Percentiles rank a stretch among this genome's conserved stretches.
Conservation (phyloP, 495 filamentous ascomycete species). For the Articulospora tetracladia region DNA sequence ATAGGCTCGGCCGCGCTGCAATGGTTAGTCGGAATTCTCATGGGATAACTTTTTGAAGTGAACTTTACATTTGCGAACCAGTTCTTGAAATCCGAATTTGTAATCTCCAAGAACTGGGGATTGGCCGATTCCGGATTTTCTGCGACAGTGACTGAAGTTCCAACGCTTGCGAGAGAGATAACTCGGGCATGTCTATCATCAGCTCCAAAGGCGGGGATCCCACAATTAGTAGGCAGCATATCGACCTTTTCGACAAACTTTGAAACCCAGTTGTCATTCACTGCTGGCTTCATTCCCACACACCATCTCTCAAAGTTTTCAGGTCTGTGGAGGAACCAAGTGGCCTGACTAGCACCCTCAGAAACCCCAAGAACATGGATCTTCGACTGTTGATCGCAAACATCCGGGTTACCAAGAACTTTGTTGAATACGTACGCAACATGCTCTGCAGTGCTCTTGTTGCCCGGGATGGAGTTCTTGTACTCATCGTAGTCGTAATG, state of each 20-base stretch:
- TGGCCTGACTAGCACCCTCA: constrained; percentile 48
- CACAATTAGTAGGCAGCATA: not conserved
- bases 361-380: constrained; percentile 65
- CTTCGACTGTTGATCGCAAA: constrained; percentile 31
- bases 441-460: constrained; percentile 50
- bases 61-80: constrained; percentile 45
- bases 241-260: no score
- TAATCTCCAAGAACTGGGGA: constrained; percentile 18
- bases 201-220: no score
- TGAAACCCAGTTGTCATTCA: no score
- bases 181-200: constrained; percentile 8
- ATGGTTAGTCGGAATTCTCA: constrained; percentile 6
- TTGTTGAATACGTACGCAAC: constrained; percentile 59
- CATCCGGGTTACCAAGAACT: constrained; percentile 38
- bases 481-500: constrained; percentile 30
- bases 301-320: constrained; percentile 47
- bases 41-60: not conserved
- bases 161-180: constrained; percentile 38
- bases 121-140: not conserved
- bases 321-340: constrained; percentile 48
- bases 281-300: not conserved
- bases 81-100: constrained; percentile 34
- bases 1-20: constrained; percentile 57
- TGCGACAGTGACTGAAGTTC: constrained; percentile 22
- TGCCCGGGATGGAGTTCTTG: constrained; percentile 55